Base-by-base conservation (phyloP, 2,329 filamentous ascomycete genomes). In the Fusarium subglutinans region DNA sequence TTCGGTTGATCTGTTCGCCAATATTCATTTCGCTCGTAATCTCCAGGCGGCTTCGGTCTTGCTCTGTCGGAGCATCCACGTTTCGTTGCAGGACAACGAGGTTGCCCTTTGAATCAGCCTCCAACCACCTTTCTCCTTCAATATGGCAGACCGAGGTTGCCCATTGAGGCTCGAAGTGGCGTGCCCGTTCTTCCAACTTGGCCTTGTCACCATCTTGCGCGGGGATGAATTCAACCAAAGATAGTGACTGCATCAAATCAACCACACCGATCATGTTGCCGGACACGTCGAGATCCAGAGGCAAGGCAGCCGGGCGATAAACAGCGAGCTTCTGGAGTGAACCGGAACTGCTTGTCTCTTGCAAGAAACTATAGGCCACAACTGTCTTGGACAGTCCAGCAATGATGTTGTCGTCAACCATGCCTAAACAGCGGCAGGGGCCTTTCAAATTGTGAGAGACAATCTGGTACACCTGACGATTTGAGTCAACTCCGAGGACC, bases 221-320 rank as follows among this genome's bases (percentile, higher is more conserved):
- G 6, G 87, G 87, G 1, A 87, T 85, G 79, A 92, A 96, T 79
- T 96, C 87, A 14, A 98, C 86, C 11, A 98, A 84, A 3, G 93
- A 91, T 30, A 97, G 86, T 4, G 94, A 97, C 83, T 98, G 98
- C 93, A 98, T 98, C 51, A 99, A 85, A 79, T 99, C 96, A 2
- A 92, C 93, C 15, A 98, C 91, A 1, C 93, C 94, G 71, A 99
- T 95, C 30, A 90, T 87, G 75, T 92, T 91, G 2, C 89, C 93
- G 3, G 90, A 89, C 20, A 98, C 88, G 15, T 92, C 90, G 12
- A 98, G 81, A 75, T 96, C 94, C 22, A 97, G 90, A 0, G 96
- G 95, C 38, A 94, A 93, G 0, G 95, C 97, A 6, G 94, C 90
- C 5, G 94, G 93, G 18, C 95, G 90, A 81, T 95, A 97, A 5